A percentile compares a stretch with the other conserved stretches of the same genome.
These are phyloP conservation scores for Hyphopichia buzzinii DNA, from an alignment of 1,139 yeast species.

Conservation along the genomic window DNA sequence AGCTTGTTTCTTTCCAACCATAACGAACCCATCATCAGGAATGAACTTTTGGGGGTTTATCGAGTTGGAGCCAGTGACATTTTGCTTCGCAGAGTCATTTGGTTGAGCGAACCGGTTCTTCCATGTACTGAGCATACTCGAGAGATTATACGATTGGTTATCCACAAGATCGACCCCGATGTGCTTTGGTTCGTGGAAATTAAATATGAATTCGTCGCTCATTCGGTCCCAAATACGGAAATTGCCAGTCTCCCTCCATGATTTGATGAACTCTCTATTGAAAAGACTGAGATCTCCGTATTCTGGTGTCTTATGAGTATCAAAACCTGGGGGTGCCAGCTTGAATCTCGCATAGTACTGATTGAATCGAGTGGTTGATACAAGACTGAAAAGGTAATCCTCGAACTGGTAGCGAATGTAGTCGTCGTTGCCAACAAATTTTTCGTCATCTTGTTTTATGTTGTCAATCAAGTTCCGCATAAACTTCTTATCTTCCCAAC, in stretches of 20 bases:
- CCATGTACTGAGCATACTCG: constrained; percentile 7
- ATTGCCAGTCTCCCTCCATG: constrained; percentile 69
- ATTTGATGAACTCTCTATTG: constrained; percentile 53
- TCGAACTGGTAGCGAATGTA: constrained; percentile 85
- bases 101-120: constrained; percentile 1
- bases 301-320: constrained; percentile 15
- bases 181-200: constrained; percentile 81
- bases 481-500: constrained; percentile 72
- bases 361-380: constrained; percentile 70
- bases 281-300: constrained; percentile 41
- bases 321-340: constrained; percentile 46
- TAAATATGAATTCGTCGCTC: constrained; percentile 89
- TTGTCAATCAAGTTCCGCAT: constrained; percentile 44
- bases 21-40: constrained; percentile 4
- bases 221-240: constrained; percentile 64
- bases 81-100: neutral
- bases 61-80: neutral
- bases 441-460: constrained; percentile 21
- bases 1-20: neutral
- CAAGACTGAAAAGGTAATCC: constrained; percentile 76
- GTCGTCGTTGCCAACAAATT: constrained; percentile 76
- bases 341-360: constrained; percentile 50
- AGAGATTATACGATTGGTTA: constrained; percentile 18
- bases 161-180: constrained; percentile 32
- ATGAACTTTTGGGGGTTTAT: constrained; percentile 17